Evolutionary conservation across 352 stramenopile genomes (phyloP).

Genomic region (Pythium rishiriense): DNA sequence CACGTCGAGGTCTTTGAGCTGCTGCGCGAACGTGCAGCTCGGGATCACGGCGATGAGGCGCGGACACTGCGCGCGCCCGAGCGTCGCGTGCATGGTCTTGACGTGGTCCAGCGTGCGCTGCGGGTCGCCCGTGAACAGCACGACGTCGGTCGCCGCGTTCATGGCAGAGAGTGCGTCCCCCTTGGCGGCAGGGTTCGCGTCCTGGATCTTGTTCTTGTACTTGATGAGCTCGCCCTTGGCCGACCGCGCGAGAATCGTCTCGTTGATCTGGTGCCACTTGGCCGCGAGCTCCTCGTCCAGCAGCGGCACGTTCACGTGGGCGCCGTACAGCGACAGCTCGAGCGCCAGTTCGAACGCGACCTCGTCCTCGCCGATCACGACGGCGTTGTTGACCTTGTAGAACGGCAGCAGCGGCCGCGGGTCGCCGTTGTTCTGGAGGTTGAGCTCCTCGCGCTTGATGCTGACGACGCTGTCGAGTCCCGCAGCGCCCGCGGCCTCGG

Average conservation of each 20-base stretch:
- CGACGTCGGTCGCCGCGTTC: slow-evolving; percentile 44
- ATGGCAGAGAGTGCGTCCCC: slow-evolving; percentile 38
- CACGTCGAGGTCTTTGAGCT: slow-evolving; percentile 48
- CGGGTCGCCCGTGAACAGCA: slow-evolving; percentile 63
- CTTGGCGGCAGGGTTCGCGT: slow-evolving; percentile 20
- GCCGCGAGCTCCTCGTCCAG: slow-evolving; percentile 55
- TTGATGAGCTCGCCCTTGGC: slow-evolving; percentile 65
- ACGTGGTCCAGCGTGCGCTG: slow-evolving; percentile 48
- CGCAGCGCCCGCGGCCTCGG: background rate
- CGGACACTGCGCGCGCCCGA: slow-evolving; percentile 34
- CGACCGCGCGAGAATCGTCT: slow-evolving; percentile 46
- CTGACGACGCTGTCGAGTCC: slow-evolving; percentile 14
- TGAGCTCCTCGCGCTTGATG: slow-evolving; percentile 19
- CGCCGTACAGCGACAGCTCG: slow-evolving; percentile 64
- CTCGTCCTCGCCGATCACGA: slow-evolving; percentile 66
- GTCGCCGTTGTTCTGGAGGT: slow-evolving; percentile 37
- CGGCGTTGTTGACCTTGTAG: slow-evolving; percentile 41
- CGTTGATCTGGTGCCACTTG: slow-evolving; percentile 63
- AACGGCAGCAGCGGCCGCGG: slow-evolving; percentile 42
- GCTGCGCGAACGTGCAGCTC: slow-evolving; percentile 36
- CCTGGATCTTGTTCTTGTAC: slow-evolving; percentile 63
- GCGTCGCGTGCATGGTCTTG: slow-evolving; percentile 41
- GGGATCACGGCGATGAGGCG: slow-evolving; percentile 61
- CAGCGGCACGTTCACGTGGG: slow-evolving; percentile 57
- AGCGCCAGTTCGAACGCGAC: slow-evolving; percentile 64